These are phyloP conservation scores for Metarhizium humberi DNA, from an alignment of 2,329 filamentous ascomycete species.

Conservation along the genomic window DNA sequence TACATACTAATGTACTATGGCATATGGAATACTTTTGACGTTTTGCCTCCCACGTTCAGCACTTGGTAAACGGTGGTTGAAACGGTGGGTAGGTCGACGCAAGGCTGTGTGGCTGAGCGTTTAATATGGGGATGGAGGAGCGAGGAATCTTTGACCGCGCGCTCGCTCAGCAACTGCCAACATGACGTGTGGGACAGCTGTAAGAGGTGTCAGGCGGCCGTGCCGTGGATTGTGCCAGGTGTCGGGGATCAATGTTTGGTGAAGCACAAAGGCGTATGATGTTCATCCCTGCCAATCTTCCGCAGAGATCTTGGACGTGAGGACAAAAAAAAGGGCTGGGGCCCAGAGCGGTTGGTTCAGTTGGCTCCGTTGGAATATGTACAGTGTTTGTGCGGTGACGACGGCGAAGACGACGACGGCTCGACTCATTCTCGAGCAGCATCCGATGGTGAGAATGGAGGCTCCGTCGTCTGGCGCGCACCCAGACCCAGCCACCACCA, in stretches of 20 bases:
- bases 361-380: background rate
- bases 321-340: background rate
- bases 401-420: slow-evolving; percentile 1
- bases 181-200: background rate
- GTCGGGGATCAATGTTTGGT: background rate
- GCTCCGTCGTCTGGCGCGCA: slow-evolving; percentile 2
- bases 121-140: background rate
- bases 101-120: background rate
- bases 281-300: background rate
- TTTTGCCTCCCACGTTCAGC: too few species aligned
- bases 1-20: too few species aligned
- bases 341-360: background rate
- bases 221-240: background rate
- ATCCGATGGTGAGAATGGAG: background rate
- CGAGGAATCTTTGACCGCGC: background rate
- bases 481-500: slow-evolving; percentile 19
- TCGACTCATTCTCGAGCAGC: background rate
- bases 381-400: slow-evolving; percentile 1
- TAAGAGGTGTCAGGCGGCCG: background rate
- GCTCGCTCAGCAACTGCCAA: background rate
- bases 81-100: background rate
- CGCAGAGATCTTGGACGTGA: background rate
- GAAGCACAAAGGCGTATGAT: background rate
- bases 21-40: too few species aligned
- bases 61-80: background rate